Evolutionary conservation across 139 green algal species (phyloP), one percentile per base, ranked within the genome.

Genomic region (Asterochloris erici): DNA sequence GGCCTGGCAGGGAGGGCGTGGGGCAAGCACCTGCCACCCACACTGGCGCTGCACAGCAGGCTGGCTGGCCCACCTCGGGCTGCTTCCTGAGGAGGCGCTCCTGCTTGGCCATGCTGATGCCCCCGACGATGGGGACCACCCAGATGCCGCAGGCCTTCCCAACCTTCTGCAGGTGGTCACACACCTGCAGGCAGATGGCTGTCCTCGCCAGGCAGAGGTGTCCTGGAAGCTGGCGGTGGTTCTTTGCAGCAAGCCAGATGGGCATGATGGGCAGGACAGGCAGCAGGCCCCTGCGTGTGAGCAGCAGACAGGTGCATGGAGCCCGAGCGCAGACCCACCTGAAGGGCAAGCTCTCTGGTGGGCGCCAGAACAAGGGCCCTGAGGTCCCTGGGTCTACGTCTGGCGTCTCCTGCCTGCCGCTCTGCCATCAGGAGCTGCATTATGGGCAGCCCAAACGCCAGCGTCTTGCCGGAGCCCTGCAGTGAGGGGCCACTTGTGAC

Each of bases 361-460:
- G 97, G 97, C 0, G 90, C 85, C 26, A 99, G 78, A 77, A 99
- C 92, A 9, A 99, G 93, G 14, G 96, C 97, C 0, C 93, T 89
- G 84, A 99, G 90, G 19, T 54, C n/a, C 13, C 60, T 78, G 24
- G 38, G 15, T 26, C 1, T n/a, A 23, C 64, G 28, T 23, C 38
- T 61, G 29, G 19, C 29, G 29, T 69, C 23, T 60, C 60, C 19
- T 66, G 54, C 70, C n/a, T 81, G 16, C 27, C 77, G 74, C 77
- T 90, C 84, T 27, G 84, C 68, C 28, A 88, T 60, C 82, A 98
- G 88, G 66, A 92, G 68, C 75, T 99, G 91, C 76, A 99, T 68
- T 63, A 99, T 98, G 64, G 97, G 97, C 74, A 99, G 87, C 0
- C 92, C 97, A 84, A 99, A 99, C 0, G 97, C 97, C 64, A 99